These are phyloP conservation scores for Puccinia horiana DNA, from an alignment of 1,284 basidiomycete species.

Conservation along the genomic window DNA sequence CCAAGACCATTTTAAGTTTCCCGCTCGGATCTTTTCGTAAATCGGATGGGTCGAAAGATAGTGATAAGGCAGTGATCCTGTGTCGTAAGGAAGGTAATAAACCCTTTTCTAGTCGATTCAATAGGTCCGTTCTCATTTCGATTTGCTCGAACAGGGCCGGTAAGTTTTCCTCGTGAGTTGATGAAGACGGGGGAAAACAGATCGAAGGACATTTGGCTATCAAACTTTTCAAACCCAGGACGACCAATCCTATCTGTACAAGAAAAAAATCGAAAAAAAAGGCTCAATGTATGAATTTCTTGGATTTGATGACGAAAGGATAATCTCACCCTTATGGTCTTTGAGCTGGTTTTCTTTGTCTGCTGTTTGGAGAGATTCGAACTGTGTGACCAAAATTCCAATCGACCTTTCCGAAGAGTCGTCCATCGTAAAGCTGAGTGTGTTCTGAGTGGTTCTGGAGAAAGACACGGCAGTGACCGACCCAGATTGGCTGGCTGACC, in stretches of 20 bases:
- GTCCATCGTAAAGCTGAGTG: neutral
- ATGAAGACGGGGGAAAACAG: neutral
- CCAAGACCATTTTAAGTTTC: neutral
- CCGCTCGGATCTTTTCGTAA: neutral
- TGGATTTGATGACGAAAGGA: neutral
- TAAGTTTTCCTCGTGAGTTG: neutral
- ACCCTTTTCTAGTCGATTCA: neutral
- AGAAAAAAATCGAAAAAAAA: neutral
- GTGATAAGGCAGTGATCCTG: neutral
- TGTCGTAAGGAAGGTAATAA: slow-evolving; percentile 12
- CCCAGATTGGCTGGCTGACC: too few species aligned
- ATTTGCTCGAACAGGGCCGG: neutral
- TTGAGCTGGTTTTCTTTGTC: neutral
- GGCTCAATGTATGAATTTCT: neutral
- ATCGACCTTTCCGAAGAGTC: neutral
- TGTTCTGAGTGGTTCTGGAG: too few species aligned
- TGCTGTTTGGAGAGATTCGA: neutral
- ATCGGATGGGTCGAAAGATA: neutral
- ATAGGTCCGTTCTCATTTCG: neutral
- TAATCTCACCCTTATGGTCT: neutral
- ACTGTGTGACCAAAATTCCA: neutral
- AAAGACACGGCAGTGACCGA: too few species aligned
- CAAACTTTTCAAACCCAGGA: neutral
- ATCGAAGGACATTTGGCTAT: neutral
- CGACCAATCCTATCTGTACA: neutral